phyloP scores from a whole-genome alignment of 495 filamentous ascomycete species.

The Pyrenopolyporus hunteri region DNA sequence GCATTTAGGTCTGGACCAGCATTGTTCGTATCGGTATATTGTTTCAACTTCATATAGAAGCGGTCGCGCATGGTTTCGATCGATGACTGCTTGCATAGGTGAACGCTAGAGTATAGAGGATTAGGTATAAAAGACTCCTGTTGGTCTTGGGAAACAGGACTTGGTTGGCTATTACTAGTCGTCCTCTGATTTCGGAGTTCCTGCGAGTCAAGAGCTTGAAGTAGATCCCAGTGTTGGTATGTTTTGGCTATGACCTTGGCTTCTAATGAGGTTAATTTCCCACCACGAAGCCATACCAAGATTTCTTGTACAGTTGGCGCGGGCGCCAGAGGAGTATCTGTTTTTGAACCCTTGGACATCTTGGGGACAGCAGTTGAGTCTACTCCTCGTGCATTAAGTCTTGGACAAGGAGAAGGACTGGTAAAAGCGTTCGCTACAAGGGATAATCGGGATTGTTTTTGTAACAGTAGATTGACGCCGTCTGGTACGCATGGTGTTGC shows the following conservation, averaged over 20 bases:
- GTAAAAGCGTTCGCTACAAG: neutral
- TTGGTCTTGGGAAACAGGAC: neutral
- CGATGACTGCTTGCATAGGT: neutral
- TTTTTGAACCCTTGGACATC: neutral
- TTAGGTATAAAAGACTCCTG: neutral
- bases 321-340: neutral
- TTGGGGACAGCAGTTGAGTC: neutral
- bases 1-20: neutral
- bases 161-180: neutral
- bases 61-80: neutral
- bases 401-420: neutral
- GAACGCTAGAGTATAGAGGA: neutral
- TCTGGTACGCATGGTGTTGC: neutral
- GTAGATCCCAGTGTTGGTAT: conserved; percentile 6
- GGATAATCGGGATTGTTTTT: neutral
- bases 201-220: neutral
- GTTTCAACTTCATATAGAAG: conserved; percentile 10
- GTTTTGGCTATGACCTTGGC: neutral
- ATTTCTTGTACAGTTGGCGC: neutral
- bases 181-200: neutral
- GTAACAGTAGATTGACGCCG: neutral
- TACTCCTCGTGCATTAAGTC: neutral
- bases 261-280: neutral
- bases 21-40: neutral
- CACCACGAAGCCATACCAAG: neutral